Evolutionary conservation across 441 rosid species (phyloP), one percentile per base, ranked within the genome.

Genomic region (Daphne laureola): DNA sequence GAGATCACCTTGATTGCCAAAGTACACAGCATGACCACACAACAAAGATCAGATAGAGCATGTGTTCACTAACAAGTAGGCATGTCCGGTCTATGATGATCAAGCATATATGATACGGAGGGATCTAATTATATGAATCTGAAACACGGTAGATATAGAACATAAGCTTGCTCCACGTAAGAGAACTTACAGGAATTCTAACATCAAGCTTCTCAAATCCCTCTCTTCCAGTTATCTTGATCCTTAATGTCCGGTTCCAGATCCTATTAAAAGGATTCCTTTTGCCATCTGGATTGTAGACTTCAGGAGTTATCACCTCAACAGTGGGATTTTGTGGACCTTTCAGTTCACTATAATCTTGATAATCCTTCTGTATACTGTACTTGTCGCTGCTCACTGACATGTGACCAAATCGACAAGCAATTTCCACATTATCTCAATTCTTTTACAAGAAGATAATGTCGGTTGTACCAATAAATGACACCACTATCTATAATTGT

Each of bases 171-270:
- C 25, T 8, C 21, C 16, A 17, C n/a, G 14, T 17, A 43, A 46
- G 36, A 63, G 41, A 53, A 70, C 96, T 82, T 70, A 89, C 98
- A 13, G 96, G 97, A 58, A 89, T 85, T 66, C 87, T 84, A 43
- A 86, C 82, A 58, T 84, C 98, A 44, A 87, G 96, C 67, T 74
- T 92, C 78, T 92, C 97, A 46, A 76, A 64, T 44, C 95, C 95
- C 63, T 92, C 92, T 40, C 83, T 76, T 65, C 96, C 97, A 14
- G 84, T 86, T 61, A 89, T 78, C 65, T 75, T 86, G 61, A 92
- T 65, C 72, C 96, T 84, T 75, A 92, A 51, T 43, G 77, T 74
- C 63, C 97, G 81, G 54, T 94, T 79, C 97, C 97, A 92, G 63
- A 83, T 80, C 31, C 83, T 71, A 18, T 90, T 73, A 70, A 91